phyloP scores from a whole-genome alignment of 2,329 filamentous ascomycete species.

The Nothopassalora personata region DNA sequence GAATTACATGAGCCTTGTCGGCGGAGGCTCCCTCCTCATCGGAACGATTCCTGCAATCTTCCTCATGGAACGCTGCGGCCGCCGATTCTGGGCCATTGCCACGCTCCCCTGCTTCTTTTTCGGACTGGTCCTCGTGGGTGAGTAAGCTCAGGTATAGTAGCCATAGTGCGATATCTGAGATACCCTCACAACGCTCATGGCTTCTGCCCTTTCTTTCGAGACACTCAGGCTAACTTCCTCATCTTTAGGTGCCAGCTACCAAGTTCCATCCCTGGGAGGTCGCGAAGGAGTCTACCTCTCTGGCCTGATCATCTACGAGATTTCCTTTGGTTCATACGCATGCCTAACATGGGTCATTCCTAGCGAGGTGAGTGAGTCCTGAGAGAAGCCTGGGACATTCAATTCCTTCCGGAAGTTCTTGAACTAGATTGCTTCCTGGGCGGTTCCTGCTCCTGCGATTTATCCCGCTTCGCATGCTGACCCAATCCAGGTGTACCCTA shows the following conservation, averaged over 20 bases:
- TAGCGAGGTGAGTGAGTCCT: slow-evolving; percentile 48
- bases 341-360: slow-evolving; percentile 39
- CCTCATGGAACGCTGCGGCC: slow-evolving; percentile 69
- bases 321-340: slow-evolving; percentile 54
- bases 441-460: too few species aligned
- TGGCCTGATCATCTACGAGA: slow-evolving; percentile 63
- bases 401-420: too few species aligned
- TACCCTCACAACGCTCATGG: too few species aligned
- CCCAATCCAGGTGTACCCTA: slow-evolving; percentile 49
- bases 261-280: slow-evolving; percentile 40
- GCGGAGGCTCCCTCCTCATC: slow-evolving; percentile 61
- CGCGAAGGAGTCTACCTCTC: slow-evolving; percentile 57
- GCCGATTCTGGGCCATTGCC: slow-evolving; percentile 67
- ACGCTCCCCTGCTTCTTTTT: slow-evolving; percentile 70
- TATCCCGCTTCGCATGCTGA: too few species aligned
- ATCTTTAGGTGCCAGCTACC: slow-evolving; percentile 58
- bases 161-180: too few species aligned
- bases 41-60: slow-evolving; percentile 39
- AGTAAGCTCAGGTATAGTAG: too few species aligned
- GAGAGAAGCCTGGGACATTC: too few species aligned
- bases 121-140: slow-evolving; percentile 51
- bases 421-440: too few species aligned
- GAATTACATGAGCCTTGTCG: slow-evolving; percentile 71
- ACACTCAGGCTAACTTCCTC: too few species aligned
- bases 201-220: too few species aligned